Evolutionary conservation across 495 filamentous ascomycete species (phyloP), one percentile per base, ranked within the genome.

Genomic region (Trichoderma asperelloides): DNA sequence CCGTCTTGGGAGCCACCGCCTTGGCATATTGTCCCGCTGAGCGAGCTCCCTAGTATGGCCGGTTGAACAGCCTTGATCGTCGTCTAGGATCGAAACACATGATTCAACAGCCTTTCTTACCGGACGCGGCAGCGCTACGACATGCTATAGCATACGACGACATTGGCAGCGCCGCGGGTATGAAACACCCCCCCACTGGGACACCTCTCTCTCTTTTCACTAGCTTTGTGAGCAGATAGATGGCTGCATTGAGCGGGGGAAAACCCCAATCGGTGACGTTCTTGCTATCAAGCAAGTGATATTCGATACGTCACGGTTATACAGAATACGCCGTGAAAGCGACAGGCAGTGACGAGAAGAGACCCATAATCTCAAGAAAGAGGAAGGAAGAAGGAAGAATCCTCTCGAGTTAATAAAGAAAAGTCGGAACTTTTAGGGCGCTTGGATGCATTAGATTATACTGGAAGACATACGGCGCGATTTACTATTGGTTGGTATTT

Each of bases 1-100:
- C 63, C 68, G 27, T 63, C 65, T 27, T 68, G 64, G 49, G 65
- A 28, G 28, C 43, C 66, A 27, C 66, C 68, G 2, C 6, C 23
- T 7, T 74, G 72, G 71, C 51, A 39, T 33, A 63, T 74, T 63
- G 60, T 62, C 13, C 63, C 49, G 1, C 33, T 68, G 30, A 66
- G 64, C 21, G 45, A 30, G 40, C 37, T 65, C n/a, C 33, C 64
- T 68, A 30, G 55, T 25, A 15, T 25, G 55, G 28, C 55, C 16
- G 55, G 55, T 18, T 60, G 55, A 60, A 23, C n/a, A 11, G 16
- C 9, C 47, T 51, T 25, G 18, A 3, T 51, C 33, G n/a, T 11
- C 21, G 9, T 23, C 23, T 16, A 2, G 12, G n/a, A 13, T 30
- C 55, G 7, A 60, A 1, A 21, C 18, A 55, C n/a, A 55, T 23